Evolutionary conservation across 352 stramenopile species (phyloP).

Genomic region (Pythium brassicae): DNA sequence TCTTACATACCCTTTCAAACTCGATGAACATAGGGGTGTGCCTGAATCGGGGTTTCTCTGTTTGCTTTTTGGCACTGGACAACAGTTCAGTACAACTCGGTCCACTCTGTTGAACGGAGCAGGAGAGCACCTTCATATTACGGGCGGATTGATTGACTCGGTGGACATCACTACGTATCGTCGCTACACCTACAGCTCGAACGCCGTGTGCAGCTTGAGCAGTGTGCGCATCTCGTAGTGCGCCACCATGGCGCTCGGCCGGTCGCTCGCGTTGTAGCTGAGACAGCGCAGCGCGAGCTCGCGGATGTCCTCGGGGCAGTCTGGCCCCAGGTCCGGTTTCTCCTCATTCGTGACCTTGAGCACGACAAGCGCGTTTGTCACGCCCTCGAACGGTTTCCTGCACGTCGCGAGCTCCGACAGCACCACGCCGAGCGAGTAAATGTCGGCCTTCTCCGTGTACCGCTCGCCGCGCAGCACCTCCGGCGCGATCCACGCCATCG

Average conservation of each 20-base stretch:
- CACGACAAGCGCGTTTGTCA: conserved; percentile 66
- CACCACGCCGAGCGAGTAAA: conserved; percentile 85
- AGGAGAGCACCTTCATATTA: neutral
- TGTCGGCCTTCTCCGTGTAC: conserved; percentile 85
- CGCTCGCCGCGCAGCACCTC: conserved; percentile 74
- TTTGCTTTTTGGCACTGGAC: too few species aligned
- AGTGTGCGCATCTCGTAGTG: conserved; percentile 77
- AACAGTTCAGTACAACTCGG: too few species aligned
- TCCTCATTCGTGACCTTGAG: conserved; percentile 74
- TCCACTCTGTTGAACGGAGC: too few species aligned
- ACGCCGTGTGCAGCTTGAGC: conserved; percentile 57
- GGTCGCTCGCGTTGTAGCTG: conserved; percentile 58
- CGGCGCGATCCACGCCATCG: conserved; percentile 81
- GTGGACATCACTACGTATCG: neutral
- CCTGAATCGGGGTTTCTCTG: too few species aligned
- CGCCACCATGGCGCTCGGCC: conserved; percentile 62
- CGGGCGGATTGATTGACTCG: neutral
- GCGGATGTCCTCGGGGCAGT: conserved; percentile 65
- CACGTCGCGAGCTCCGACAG: conserved; percentile 71
- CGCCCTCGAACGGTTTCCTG: conserved; percentile 57
- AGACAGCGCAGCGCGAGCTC: conserved; percentile 57
- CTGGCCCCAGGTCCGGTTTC: conserved; percentile 45
- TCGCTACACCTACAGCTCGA: conserved; percentile 45
- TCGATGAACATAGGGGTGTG: too few species aligned
- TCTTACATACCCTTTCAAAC: too few species aligned